phyloP scores from a whole-genome alignment of 1,284 basidiomycete genomes.

The Boletus calvinii region DNA sequence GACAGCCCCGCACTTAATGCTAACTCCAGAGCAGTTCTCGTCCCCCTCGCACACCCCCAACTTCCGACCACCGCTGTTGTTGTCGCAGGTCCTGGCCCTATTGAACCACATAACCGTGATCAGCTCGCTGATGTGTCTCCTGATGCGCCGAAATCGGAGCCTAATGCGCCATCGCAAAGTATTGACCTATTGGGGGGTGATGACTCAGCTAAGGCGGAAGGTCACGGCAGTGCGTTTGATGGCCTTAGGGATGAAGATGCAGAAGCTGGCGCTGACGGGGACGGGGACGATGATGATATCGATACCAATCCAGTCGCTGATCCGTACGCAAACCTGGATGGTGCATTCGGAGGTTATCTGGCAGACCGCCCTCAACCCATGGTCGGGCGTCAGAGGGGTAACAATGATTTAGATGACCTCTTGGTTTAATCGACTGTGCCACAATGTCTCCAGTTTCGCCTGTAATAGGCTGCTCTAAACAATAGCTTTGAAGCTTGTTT shows the following conservation, averaged over 20 bases:
- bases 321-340: constrained; percentile 73
- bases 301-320: constrained; percentile 41
- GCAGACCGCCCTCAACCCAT: constrained; percentile 66
- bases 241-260: constrained; percentile 13
- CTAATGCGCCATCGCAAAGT: constrained; percentile 12
- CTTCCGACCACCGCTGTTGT: constrained; percentile 48
- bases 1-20: constrained; percentile 80
- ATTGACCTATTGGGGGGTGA: constrained; percentile 9
- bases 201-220: neutral
- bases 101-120: constrained; percentile 42
- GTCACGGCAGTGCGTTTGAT: neutral
- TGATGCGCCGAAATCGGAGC: constrained; percentile 19
- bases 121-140: constrained; percentile 26
- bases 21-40: constrained; percentile 69
- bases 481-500: neutral
- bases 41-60: constrained; percentile 54
- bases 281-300: constrained; percentile 36
- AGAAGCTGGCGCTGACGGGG: constrained; percentile 27
- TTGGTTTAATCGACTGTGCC: constrained; percentile 42
- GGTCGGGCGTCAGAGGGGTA: constrained; percentile 21
- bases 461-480: constrained; percentile 11
- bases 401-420: constrained; percentile 47
- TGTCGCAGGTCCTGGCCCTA: constrained; percentile 67
- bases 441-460: neutral
- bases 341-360: constrained; percentile 67